These are phyloP conservation scores for Capsella rubella DNA, from an alignment of 441 rosid genomes.

Conservation along the genomic window DNA sequence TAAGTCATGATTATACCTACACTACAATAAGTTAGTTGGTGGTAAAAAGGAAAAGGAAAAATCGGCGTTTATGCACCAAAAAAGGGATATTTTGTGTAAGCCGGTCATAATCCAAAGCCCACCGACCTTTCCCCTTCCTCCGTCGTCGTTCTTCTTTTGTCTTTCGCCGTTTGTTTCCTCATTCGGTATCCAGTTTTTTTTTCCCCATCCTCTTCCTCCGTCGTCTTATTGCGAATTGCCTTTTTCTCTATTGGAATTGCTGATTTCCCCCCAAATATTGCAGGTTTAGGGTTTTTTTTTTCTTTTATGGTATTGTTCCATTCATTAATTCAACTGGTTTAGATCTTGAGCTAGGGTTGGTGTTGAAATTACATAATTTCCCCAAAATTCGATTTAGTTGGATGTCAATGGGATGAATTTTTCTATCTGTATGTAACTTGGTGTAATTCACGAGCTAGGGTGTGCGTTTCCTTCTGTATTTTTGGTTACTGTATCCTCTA, in stretches of 20 bases:
- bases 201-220: conserved; percentile 9
- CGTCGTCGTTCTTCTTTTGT: conserved; percentile 34
- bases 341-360: conserved; percentile 29
- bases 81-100: conserved; percentile 31
- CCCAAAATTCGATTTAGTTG: conserved; percentile 6
- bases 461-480: conserved; percentile 8
- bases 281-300: conserved; percentile 40
- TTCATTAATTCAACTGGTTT: conserved; percentile 12
- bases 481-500: conserved; percentile 9
- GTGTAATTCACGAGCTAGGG: conserved; percentile 16
- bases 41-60: conserved; percentile 5
- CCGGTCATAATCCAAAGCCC: conserved; percentile 40
- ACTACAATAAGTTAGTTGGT: neutral
- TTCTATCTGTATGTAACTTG: neutral
- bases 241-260: neutral
- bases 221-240: conserved; percentile 17
- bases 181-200: neutral
- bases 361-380: neutral
- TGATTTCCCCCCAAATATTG: conserved; percentile 21
- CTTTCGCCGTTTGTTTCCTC: conserved; percentile 27
- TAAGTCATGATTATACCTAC: conserved; percentile 1
- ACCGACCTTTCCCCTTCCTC: conserved; percentile 39
- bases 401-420: neutral
- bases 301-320: neutral
- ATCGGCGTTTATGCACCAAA: conserved; percentile 19